Base-by-base conservation (phyloP, 1,284 basidiomycete species). In the Ustilago esculenta region DNA sequence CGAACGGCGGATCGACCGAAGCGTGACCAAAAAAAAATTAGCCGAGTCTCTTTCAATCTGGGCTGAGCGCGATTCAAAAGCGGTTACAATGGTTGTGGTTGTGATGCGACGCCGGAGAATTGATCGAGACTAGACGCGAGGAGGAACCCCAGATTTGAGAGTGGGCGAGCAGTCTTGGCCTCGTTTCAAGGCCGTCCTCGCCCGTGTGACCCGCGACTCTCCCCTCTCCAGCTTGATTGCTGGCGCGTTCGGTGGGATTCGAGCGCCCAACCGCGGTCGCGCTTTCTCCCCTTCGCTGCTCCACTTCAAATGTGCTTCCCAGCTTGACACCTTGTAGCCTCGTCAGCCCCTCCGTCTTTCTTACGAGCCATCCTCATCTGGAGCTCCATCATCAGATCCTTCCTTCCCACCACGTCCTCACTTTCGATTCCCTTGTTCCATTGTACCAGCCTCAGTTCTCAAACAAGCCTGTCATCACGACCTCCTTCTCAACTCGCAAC, bases 31-130 rank as follows among this genome's bases (percentile, higher is more conserved):
- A n/a, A 12, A 9, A 17, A 17, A 32, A 29, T 29, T 39, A 55
- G 39, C 24, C 47, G 55, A 57, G 46, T 45, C 42, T 44, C 47
- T 44, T 50, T 50, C 47, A 47, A 32, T 57, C 23, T 36, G 27
- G 46, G 18, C 12, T 25, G 30, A 36, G 40, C 45, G 10, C 20
- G 27, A 24, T 33, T 17, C 33, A 37, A 18, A 21, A 42, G 37
- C 52, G 41, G 42, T 30, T 23, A 36, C 32, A 37, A 36, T 40
- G 39, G 30, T 32, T 18, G 25, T 18, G 18, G 33, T 15, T 23
- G n/a, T 15, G 25, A 14, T 27, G 33, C 6, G 24, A 21, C 44
- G 4, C 34, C 17, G 10, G 15, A 29, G 25, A 18, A 37, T 20
- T 48, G 46, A 48, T 30, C 46, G 46, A 39, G 46, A 52, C 44